These are phyloP conservation scores for Ogataea pini DNA, from an alignment of 805 yeast genomes.

Conservation along the genomic window DNA sequence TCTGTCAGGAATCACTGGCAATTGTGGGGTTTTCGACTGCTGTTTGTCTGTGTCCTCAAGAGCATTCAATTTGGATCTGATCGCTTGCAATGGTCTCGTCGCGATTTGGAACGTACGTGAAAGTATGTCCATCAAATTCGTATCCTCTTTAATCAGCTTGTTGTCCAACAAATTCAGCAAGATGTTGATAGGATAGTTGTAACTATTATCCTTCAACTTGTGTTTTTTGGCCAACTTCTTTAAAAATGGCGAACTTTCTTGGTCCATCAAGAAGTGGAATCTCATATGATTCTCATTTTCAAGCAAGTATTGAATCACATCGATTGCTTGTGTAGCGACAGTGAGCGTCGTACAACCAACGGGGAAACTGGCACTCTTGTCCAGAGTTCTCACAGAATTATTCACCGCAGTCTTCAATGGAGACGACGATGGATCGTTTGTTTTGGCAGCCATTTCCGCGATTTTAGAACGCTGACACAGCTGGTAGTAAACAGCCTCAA, in stretches of 20 bases:
- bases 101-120: slow-evolving; percentile 76
- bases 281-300: slow-evolving; percentile 68
- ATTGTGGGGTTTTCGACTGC: slow-evolving; percentile 31
- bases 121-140: slow-evolving; percentile 71
- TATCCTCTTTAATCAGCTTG: slow-evolving; percentile 66
- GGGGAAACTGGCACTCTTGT: slow-evolving; percentile 44
- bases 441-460: slow-evolving; percentile 7
- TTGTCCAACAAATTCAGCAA: slow-evolving; percentile 64
- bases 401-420: slow-evolving; percentile 10
- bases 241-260: slow-evolving; percentile 52
- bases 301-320: slow-evolving; percentile 68
- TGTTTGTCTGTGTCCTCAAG: slow-evolving; percentile 31
- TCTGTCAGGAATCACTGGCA: slow-evolving; percentile 65
- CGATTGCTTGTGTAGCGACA: slow-evolving; percentile 77
- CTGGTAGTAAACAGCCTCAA: slow-evolving; percentile 62
- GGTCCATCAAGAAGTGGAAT: slow-evolving; percentile 77
- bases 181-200: slow-evolving; percentile 72
- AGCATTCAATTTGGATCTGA: slow-evolving; percentile 42
- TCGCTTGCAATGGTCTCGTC: slow-evolving; percentile 65
- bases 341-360: slow-evolving; percentile 63
- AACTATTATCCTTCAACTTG: slow-evolving; percentile 42
- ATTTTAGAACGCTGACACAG: slow-evolving; percentile 50
- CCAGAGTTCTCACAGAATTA: slow-evolving; percentile 6
- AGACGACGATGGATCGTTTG: slow-evolving; percentile 3
- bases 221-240: slow-evolving; percentile 39